Evolutionary conservation across 305 asterid genomes (phyloP).

Genomic region (Plantago lanceolata): DNA sequence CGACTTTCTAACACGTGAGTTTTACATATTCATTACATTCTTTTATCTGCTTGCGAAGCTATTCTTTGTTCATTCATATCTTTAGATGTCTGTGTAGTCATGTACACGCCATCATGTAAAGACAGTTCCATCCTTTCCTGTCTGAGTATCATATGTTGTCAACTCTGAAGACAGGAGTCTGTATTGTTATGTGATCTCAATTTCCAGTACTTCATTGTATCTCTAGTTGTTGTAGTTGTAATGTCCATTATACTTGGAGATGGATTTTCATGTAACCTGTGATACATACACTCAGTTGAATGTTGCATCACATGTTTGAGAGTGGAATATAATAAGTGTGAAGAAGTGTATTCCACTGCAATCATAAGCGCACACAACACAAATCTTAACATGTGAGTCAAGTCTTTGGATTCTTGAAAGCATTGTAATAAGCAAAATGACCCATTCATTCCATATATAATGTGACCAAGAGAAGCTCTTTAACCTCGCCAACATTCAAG

Average conservation of each 20-base stretch:
- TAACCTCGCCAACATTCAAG: constrained; percentile 27
- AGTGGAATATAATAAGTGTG: background rate
- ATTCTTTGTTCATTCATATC: constrained; percentile 1
- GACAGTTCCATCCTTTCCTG: too few relatives aligned
- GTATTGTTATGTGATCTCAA: background rate
- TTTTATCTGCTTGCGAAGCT: constrained; percentile 4
- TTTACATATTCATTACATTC: constrained; percentile 1
- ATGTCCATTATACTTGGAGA: background rate
- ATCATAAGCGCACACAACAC: constrained; percentile 24
- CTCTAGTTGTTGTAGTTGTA: background rate
- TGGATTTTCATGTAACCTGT: background rate
- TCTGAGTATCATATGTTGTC: background rate
- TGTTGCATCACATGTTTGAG: background rate
- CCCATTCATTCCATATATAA: constrained; percentile 27
- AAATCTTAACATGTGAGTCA: constrained; percentile 50
- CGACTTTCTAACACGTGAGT: constrained; percentile 26
- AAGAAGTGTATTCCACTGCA: constrained; percentile 46
- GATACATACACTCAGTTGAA: background rate
- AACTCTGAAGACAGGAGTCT: background rate
- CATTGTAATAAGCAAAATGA: constrained; percentile 31
- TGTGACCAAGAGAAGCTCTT: constrained; percentile 10
- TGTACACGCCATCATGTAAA: background rate
- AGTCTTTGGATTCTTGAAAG: constrained; percentile 59
- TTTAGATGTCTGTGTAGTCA: background rate
- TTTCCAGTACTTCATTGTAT: background rate